phyloP scores from a whole-genome alignment of 1,284 basidiomycete species.

The Moniliophthora roreri region DNA sequence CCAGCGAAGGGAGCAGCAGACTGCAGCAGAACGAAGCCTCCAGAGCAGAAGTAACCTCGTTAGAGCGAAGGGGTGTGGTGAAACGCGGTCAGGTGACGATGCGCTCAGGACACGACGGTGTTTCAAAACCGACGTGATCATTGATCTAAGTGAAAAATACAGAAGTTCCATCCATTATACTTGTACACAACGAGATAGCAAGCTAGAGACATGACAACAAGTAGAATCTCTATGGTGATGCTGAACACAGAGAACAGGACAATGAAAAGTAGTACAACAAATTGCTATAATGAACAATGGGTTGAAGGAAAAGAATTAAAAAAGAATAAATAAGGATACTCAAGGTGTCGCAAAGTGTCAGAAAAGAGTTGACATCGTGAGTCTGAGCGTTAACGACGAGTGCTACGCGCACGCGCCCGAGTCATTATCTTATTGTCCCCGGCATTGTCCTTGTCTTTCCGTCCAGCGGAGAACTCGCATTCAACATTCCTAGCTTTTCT shows the following conservation, averaged over 20 bases:
- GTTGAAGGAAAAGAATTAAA: conserved; percentile 1
- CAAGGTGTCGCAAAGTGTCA: neutral
- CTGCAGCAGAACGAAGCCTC: too few relatives aligned
- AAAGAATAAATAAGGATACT: neutral
- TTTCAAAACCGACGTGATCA: neutral
- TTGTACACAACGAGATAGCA: neutral
- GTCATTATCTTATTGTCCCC: conserved; percentile 1
- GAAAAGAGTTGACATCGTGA: neutral
- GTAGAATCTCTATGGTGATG: neutral
- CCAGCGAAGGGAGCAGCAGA: too few relatives aligned
- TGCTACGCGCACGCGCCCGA: neutral
- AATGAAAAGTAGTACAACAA: neutral
- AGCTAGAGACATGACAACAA: neutral
- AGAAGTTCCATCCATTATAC: neutral
- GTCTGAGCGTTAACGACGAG: neutral
- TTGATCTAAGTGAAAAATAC: neutral
- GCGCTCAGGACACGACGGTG: too few relatives aligned
- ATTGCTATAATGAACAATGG: too few relatives aligned
- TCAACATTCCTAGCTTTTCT: neutral
- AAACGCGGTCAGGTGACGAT: too few relatives aligned
- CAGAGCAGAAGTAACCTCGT: too few relatives aligned
- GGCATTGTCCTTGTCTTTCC: neutral
- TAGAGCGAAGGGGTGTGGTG: too few relatives aligned
- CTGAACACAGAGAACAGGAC: neutral
- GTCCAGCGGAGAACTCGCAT: neutral